A percentile compares a stretch with the other conserved stretches of the same genome.
Evolutionary conservation across 495 filamentous ascomycete species (phyloP).

Genomic region (Evernia prunastri): DNA sequence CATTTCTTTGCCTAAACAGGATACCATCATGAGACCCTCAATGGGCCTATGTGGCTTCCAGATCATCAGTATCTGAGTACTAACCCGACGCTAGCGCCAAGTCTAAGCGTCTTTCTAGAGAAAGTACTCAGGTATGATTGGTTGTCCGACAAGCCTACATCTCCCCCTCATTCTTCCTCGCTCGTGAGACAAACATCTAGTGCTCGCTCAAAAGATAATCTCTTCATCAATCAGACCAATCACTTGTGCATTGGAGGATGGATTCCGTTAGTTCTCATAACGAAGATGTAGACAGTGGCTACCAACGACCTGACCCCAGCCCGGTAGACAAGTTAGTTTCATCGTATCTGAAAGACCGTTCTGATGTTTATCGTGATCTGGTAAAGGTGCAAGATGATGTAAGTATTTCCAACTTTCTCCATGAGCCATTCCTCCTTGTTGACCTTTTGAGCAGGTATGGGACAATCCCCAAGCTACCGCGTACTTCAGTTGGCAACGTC

Average conservation of each 20-base stretch:
- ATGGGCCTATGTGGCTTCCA: too few relatives aligned
- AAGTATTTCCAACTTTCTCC: neutral
- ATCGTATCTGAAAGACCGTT: neutral
- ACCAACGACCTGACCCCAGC: neutral
- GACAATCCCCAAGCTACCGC: constrained; percentile 35
- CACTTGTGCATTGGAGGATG: neutral
- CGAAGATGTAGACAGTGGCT: neutral
- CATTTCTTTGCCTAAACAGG: too few relatives aligned
- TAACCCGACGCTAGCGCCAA: neutral
- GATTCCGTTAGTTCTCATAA: neutral
- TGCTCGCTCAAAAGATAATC: neutral
- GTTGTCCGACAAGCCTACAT: neutral
- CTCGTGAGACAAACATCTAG: neutral
- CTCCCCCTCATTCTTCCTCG: neutral
- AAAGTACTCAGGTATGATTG: neutral
- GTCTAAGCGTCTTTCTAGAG: neutral
- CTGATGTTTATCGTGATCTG: neutral
- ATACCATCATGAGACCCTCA: too few relatives aligned
- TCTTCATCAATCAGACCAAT: neutral
- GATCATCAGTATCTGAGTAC: neutral
- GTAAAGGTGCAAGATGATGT: neutral
- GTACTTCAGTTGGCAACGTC: constrained; percentile 36
- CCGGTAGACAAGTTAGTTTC: neutral
- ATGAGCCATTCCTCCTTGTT: constrained; percentile 72
- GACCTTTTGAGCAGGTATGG: too few relatives aligned